These are phyloP conservation scores for Phtheirospermum japonicum DNA, from an alignment of 257 asterid genomes.

Conservation along the genomic window DNA sequence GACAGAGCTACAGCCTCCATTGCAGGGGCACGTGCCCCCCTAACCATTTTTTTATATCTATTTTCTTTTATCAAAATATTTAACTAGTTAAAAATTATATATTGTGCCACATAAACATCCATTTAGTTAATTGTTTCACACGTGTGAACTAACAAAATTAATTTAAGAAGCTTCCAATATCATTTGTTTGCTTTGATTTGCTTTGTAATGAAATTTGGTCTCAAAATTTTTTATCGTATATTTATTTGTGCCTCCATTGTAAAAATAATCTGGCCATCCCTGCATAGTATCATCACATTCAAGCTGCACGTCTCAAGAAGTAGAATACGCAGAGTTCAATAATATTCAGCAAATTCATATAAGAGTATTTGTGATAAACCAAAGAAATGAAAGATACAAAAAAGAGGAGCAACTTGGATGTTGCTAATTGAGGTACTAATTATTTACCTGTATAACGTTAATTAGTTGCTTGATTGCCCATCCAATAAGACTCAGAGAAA, in stretches of 20 bases:
- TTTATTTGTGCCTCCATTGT: not conserved
- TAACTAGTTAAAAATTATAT: too few species aligned
- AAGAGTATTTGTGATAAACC: constrained; percentile 3
- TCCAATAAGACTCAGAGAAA: constrained; percentile 61
- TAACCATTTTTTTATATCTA: too few species aligned
- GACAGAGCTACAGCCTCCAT: too few species aligned
- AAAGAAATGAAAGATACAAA: not conserved
- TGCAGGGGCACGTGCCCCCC: too few species aligned
- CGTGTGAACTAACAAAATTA: not conserved
- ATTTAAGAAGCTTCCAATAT: not conserved
- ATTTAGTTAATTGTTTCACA: too few species aligned
- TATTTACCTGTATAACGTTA: constrained; percentile 76
- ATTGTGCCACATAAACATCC: not conserved
- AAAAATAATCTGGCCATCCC: too few species aligned
- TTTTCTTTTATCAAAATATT: too few species aligned
- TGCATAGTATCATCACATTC: not conserved
- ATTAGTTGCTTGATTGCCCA: constrained; percentile 81
- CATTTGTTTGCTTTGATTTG: not conserved
- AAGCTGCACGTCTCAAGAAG: constrained; percentile 10
- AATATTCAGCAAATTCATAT: constrained; percentile 4
- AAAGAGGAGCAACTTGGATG: constrained; percentile 2
- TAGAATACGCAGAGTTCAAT: constrained; percentile 5
- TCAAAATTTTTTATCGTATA: not conserved
- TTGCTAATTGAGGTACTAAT: constrained; percentile 5
- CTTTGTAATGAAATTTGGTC: too few species aligned